phyloP scores from a whole-genome alignment of 2,329 filamentous ascomycete species.

The Mycosphaerella sp. region DNA sequence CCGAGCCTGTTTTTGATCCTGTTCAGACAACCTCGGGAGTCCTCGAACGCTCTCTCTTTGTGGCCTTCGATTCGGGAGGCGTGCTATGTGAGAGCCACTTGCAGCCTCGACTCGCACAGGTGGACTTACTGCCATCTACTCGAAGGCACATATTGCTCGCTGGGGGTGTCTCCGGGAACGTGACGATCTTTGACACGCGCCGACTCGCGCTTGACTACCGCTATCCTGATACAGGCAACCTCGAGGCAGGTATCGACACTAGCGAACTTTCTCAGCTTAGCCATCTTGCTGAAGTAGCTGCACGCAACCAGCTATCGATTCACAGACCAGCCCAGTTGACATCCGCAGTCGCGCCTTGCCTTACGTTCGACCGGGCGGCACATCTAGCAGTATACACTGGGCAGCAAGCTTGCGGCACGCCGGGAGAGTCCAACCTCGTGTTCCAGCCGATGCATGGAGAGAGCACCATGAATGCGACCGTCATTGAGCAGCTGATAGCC shows the following conservation, averaged over 20 bases:
- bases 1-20: conserved; percentile 28
- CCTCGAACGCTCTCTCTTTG: conserved; percentile 28
- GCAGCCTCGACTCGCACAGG: conserved; percentile 8
- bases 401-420: conserved; percentile 29
- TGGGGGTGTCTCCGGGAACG: conserved; percentile 16
- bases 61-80: conserved; percentile 25
- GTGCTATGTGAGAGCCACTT: conserved; percentile 19
- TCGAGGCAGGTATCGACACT: conserved; percentile 15
- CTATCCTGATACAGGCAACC: conserved; percentile 22
- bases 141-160: conserved; percentile 21
- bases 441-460: conserved; percentile 33
- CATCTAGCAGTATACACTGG: conserved; percentile 36
- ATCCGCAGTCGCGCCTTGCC: conserved; percentile 29
- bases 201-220: conserved; percentile 9
- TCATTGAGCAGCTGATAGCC: conserved; percentile 34
- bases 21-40: conserved; percentile 28
- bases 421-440: conserved; percentile 33
- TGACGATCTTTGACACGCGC: conserved; percentile 24
- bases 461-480: conserved; percentile 32
- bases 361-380: conserved; percentile 35
- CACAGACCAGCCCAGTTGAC: conserved; percentile 28
- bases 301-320: conserved; percentile 31
- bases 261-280: conserved; percentile 27
- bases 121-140: conserved; percentile 4
- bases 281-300: conserved; percentile 32